phyloP scores from a whole-genome alignment of 1,284 basidiomycete species.

The Sporisorium scitamineum region DNA sequence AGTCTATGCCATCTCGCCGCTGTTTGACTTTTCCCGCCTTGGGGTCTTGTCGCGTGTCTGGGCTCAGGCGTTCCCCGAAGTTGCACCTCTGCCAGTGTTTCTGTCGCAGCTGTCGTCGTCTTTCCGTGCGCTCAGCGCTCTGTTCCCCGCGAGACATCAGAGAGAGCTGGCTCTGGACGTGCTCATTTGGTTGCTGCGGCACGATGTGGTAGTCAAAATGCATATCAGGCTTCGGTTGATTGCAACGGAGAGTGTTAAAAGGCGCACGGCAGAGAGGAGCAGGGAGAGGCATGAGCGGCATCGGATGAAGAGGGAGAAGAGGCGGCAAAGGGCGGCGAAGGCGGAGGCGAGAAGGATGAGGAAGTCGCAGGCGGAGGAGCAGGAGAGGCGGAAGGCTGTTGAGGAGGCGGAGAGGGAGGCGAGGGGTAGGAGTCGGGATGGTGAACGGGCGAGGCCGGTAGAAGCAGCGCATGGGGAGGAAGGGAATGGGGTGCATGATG shows the following conservation, averaged over 20 bases:
- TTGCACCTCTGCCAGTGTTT: constrained; percentile 75
- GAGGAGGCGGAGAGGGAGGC: constrained; percentile 20
- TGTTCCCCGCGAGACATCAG: constrained; percentile 46
- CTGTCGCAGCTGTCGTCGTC: constrained; percentile 52
- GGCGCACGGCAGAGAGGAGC: constrained; percentile 62
- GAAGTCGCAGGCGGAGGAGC: constrained; percentile 31
- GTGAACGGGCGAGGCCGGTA: constrained; percentile 30
- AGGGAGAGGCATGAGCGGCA: constrained; percentile 35
- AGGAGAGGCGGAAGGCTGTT: constrained; percentile 22
- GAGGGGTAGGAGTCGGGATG: constrained; percentile 42
- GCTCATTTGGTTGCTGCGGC: constrained; percentile 90
- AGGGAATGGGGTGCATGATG: not conserved
- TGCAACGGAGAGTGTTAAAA: constrained; percentile 81
- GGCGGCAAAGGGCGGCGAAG: constrained; percentile 22
- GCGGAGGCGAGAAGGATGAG: constrained; percentile 28
- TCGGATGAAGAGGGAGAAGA: constrained; percentile 25
- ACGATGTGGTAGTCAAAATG: constrained; percentile 84
- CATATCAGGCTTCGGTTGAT: constrained; percentile 87
- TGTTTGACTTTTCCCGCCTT: constrained; percentile 72
- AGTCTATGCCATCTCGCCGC: constrained; percentile 76
- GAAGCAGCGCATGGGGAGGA: constrained; percentile 13
- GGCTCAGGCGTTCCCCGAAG: constrained; percentile 76
- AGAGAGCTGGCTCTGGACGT: constrained; percentile 79
- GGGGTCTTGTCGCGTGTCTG: constrained; percentile 77
- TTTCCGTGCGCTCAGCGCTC: constrained; percentile 39